A percentile compares a stretch with the other conserved stretches of the same genome.
These are phyloP conservation scores for Psidium guajava DNA, from an alignment of 345 rosid species.

Conservation along the genomic window DNA sequence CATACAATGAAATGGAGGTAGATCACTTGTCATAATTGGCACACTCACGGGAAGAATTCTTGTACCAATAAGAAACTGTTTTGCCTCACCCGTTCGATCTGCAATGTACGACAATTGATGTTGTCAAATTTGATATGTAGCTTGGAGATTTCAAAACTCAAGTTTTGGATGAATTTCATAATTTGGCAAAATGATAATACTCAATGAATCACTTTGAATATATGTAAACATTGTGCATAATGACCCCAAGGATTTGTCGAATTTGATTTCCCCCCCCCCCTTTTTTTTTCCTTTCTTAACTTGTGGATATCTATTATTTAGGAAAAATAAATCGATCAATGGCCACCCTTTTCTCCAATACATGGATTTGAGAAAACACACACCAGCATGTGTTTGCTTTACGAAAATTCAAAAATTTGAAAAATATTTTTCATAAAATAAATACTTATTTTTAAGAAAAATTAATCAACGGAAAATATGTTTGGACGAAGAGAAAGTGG, in stretches of 20 bases:
- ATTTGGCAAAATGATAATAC: background rate
- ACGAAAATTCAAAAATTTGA: too few species aligned
- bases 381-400: too few species aligned
- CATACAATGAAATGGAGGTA: background rate
- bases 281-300: background rate
- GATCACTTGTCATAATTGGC: background rate
- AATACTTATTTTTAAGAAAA: too few species aligned
- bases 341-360: background rate
- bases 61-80: background rate
- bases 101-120: background rate
- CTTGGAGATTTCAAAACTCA: background rate
- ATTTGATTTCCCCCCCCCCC: background rate
- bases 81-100: background rate
- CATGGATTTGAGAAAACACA: background rate
- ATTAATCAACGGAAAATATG: background rate
- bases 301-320: background rate
- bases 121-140: background rate
- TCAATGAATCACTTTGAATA: background rate
- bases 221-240: background rate
- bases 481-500: background rate
- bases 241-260: background rate
- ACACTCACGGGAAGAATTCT: background rate
- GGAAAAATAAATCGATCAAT: background rate
- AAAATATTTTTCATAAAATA: too few species aligned
- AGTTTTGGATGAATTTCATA: background rate